phyloP scores from a whole-genome alignment of 306 rosid genomes.

The Cotoneaster glaucophyllus region DNA sequence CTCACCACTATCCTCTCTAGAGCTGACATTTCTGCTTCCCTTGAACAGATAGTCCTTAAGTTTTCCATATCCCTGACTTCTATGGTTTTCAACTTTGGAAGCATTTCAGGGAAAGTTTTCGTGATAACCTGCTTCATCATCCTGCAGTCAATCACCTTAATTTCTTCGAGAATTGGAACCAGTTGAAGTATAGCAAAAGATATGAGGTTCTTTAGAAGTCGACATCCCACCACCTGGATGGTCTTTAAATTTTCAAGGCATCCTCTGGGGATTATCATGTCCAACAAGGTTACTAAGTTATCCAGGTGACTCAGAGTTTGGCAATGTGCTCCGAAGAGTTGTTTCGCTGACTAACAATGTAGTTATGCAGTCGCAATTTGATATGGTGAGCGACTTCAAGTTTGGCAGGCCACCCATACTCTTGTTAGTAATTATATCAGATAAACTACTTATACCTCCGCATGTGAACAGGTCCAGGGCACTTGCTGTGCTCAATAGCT shows the following conservation, averaged over 20 bases:
- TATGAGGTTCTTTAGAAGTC: conserved; percentile 2
- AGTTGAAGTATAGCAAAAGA: background rate
- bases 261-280: background rate
- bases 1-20: conserved; percentile 6
- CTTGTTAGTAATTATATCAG: background rate
- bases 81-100: conserved; percentile 11
- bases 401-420: conserved; percentile 7
- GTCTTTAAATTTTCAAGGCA: conserved; percentile 1
- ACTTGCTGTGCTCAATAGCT: background rate
- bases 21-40: background rate
- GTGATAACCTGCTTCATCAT: conserved; percentile 5
- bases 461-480: conserved; percentile 3
- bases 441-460: conserved; percentile 2
- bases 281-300: background rate
- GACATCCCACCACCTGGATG: conserved; percentile 1
- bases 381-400: conserved; percentile 4
- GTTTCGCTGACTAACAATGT: background rate
- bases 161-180: conserved; percentile 14
- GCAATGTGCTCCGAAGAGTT: background rate
- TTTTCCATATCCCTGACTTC: conserved; percentile 9
- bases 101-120: background rate
- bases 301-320: conserved; percentile 4
- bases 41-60: background rate
- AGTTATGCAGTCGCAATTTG: background rate
- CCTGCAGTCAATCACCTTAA: conserved; percentile 1